phyloP scores from a whole-genome alignment of 805 yeast species.

The Pichia occidentalis region DNA sequence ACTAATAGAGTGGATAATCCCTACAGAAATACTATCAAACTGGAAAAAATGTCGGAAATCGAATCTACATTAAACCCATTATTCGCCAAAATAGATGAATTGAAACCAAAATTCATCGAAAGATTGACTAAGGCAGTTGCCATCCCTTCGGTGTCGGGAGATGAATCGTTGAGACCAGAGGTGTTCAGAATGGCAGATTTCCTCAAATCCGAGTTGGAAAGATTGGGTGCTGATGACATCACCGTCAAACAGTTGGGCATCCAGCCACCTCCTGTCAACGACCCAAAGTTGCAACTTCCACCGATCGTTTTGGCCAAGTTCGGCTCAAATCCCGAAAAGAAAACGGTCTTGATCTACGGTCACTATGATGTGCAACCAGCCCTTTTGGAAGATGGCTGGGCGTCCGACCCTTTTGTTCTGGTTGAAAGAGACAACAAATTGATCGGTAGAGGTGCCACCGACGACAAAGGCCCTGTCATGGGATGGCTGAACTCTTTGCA shows the following conservation, averaged over 20 bases:
- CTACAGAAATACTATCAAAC: neutral
- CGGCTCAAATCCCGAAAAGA: slow-evolving; percentile 77
- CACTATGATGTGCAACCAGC: slow-evolving; percentile 99
- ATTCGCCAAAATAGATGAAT: slow-evolving; percentile 61
- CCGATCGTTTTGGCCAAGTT: slow-evolving; percentile 90
- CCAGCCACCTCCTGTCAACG: slow-evolving; percentile 86
- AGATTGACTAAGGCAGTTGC: slow-evolving; percentile 80
- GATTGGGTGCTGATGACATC: slow-evolving; percentile 76
- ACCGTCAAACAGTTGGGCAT: slow-evolving; percentile 76
- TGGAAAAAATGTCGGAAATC: slow-evolving; percentile 14
- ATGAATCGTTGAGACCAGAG: slow-evolving; percentile 78
- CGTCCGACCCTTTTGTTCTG: slow-evolving; percentile 80
- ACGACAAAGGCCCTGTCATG: slow-evolving; percentile 96
- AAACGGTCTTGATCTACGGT: slow-evolving; percentile 87
- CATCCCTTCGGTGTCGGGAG: slow-evolving; percentile 92
- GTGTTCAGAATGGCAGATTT: slow-evolving; percentile 89
- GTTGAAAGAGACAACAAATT: slow-evolving; percentile 63
- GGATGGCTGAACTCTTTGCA: slow-evolving; percentile 94
- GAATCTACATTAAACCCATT: slow-evolving; percentile 29
- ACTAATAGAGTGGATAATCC: neutral
- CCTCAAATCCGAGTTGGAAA: slow-evolving; percentile 58
- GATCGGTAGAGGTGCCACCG: slow-evolving; percentile 92
- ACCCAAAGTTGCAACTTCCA: slow-evolving; percentile 67
- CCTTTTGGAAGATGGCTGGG: slow-evolving; percentile 87
- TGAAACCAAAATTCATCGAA: slow-evolving; percentile 66